Evolutionary conservation across 208 protist genomes (phyloP), one percentile per base, ranked within the genome.

Genomic region (Leishmania arabica): DNA sequence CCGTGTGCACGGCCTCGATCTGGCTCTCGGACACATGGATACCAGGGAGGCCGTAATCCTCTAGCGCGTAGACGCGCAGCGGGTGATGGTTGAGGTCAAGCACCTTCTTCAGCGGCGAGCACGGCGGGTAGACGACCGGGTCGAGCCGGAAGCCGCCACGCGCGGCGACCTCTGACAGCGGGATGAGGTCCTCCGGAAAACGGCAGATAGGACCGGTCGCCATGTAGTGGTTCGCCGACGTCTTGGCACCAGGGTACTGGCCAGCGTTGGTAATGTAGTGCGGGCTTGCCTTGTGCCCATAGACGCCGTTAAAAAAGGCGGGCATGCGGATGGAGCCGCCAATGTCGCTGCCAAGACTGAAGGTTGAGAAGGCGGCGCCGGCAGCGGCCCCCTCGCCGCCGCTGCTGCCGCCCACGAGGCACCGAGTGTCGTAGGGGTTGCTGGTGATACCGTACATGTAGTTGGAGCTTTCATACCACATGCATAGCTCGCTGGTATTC

Each of bases 251-350:
- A 3, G 92, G 92, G 87, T 95, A 87, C 85, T 97, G 94, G 58
- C 95, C 93, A 47, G 85, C 70, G 81, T 95, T 96, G 56, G 86
- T 86, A 88, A 98, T 96, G 84, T 92, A 93, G 79, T 97, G 93
- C 66, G 91, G 90, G 73, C 89, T 95, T 56, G 94, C 86, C 88
- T 97, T 97, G 88, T 95, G 89, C 24, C 95, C 95, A 85, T 92
- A 97, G 31, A 98, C 92, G 72, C 95, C 95, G 79, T 96, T 97
- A 86, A 97, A 97, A 84, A 94, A 95, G 76, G 94, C 91, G 11
- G 95, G 95, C 92, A 96, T 95, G 81, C 95, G 93, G 70, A 98
- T 97, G 42, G 94, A 97, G 40, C 95, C 95, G 70, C 94, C 95
- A 81, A 97, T 96, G 82, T 98, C 95, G 78, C 92, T 95, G 70